Base-by-base conservation (phyloP, 805 yeast species). In the Starmera amethionina region DNA sequence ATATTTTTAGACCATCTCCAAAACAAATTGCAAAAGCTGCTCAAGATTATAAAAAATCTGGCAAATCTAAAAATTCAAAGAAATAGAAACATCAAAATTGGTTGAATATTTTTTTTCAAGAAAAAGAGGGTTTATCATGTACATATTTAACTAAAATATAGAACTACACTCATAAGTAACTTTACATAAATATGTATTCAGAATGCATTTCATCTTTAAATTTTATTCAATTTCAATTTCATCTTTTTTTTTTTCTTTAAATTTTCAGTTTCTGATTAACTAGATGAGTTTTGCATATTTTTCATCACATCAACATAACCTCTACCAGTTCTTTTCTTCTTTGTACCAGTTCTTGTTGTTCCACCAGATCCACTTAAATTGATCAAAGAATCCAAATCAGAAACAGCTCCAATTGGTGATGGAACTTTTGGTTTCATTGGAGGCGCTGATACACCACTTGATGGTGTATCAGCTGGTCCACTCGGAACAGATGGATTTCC, bases 291-390 rank as follows among this genome's bases (percentile, higher is more conserved):
- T 33, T 40, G 42, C 38, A 51, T 48, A 33, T 47, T 49, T 29
- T 56, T 59, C 81, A 80, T 74, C 8, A 80, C 81, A 56, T 81
- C 82, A 36, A 81, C 85, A 51, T 81, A 81, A 9, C 80, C 80
- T 52, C 82, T 67, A 39, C 70, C 72, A 10, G 65, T 56, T 45
- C 65, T 68, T 51, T 69, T 69, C 46, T 66, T 60, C 40, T 67
- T 64, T 49, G 63, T 60, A 3, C 66, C 36, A 1, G 56, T 19
- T 5, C 54, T 40, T 12, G 56, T 48, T 28, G 53, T 42, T 32
- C 54, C 51, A 10, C 58, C 45, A 4, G 57, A 47, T 7, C 62
- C 60, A 8, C 64, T 54, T 13, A 65, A 52, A 14, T 63, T 65
- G 29, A 73, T 55, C 38, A 73, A 49, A 36, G 72, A 73, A 48